These are phyloP conservation scores for Lentinula novae-zelandiae DNA, from an alignment of 1,284 basidiomycete genomes.

Conservation along the genomic window DNA sequence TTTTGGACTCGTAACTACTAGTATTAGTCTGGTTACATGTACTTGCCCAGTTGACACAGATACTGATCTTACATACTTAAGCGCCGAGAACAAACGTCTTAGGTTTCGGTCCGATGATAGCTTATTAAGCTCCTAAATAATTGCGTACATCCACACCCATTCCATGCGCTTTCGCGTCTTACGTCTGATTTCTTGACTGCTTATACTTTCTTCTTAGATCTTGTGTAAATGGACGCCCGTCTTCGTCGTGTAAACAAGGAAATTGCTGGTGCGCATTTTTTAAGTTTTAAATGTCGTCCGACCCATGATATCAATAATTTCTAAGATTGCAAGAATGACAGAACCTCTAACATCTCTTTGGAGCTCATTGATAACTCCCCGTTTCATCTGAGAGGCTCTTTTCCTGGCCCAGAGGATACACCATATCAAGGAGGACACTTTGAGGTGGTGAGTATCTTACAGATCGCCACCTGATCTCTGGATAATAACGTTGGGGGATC, in stretches of 20 bases:
- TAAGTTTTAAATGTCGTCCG: slow-evolving; percentile 1
- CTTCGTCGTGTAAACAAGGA: slow-evolving; percentile 91
- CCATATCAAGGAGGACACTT: slow-evolving; percentile 94
- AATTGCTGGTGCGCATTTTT: slow-evolving; percentile 62
- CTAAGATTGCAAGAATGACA: slow-evolving; percentile 91
- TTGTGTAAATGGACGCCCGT: slow-evolving; percentile 69
- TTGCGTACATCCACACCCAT: too few relatives aligned
- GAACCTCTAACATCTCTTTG: slow-evolving; percentile 79
- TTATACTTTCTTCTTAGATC: neutral
- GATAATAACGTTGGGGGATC: neutral
- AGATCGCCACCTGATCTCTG: neutral
- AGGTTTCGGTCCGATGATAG: too few relatives aligned
- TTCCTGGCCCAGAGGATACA: slow-evolving; percentile 90
- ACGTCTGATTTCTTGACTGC: too few relatives aligned
- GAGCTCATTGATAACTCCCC: slow-evolving; percentile 85
- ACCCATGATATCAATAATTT: neutral
- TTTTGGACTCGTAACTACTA: too few relatives aligned
- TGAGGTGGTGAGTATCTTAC: slow-evolving; percentile 70
- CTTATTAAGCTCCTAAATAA: too few relatives aligned
- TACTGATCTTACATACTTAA: too few relatives aligned
- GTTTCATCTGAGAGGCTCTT: slow-evolving; percentile 86
- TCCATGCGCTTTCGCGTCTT: too few relatives aligned
- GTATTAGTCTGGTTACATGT: too few relatives aligned
- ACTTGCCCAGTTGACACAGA: too few relatives aligned
- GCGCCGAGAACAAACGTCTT: too few relatives aligned